Percentiles rank a stretch among this genome's conserved stretches.
Evolutionary conservation across 1,284 basidiomycete species (phyloP).

Genomic region (Ustilago vetiveriae): DNA sequence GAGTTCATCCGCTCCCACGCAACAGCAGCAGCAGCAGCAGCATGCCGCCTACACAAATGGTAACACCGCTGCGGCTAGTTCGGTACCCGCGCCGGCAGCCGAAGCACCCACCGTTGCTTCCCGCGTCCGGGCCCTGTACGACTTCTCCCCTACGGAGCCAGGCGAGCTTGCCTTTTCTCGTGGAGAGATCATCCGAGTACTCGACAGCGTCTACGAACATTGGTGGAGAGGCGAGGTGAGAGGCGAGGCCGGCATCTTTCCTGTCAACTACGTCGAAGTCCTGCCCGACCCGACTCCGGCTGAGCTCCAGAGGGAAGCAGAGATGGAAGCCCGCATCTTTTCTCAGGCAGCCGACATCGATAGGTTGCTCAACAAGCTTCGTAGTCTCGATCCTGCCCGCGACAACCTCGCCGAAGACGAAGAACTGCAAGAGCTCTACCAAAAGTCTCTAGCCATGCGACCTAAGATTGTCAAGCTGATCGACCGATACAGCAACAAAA

Average conservation of each 20-base stretch:
- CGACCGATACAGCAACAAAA: conserved; percentile 79
- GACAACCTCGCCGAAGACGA: conserved; percentile 87
- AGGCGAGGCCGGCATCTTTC: conserved; percentile 94
- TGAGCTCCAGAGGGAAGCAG: conserved; percentile 84
- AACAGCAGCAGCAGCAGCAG: conserved; percentile 61
- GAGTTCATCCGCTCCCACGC: conserved; percentile 54
- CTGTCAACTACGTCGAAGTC: conserved; percentile 95
- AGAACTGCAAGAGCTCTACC: conserved; percentile 94
- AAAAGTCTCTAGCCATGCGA: conserved; percentile 84
- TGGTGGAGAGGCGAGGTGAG: conserved; percentile 98
- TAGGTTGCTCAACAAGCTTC: conserved; percentile 81
- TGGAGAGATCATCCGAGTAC: conserved; percentile 94
- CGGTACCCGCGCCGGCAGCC: conserved; percentile 3
- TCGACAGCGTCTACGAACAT: conserved; percentile 93
- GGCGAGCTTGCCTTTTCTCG: conserved; percentile 92
- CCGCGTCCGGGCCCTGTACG: conserved; percentile 84
- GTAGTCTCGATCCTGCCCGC: conserved; percentile 76
- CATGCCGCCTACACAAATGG: conserved; percentile 36
- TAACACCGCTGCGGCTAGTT: not conserved
- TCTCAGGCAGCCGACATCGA: conserved; percentile 87
- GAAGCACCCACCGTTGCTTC: conserved; percentile 57
- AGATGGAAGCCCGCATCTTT: conserved; percentile 88
- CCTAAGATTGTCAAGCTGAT: conserved; percentile 96
- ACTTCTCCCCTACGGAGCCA: conserved; percentile 85
- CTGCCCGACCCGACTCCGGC: conserved; percentile 83